A percentile compares a stretch with the other conserved stretches of the same genome.
phyloP scores from a whole-genome alignment of 257 asterid genomes.

The Cinchona pubescens region DNA sequence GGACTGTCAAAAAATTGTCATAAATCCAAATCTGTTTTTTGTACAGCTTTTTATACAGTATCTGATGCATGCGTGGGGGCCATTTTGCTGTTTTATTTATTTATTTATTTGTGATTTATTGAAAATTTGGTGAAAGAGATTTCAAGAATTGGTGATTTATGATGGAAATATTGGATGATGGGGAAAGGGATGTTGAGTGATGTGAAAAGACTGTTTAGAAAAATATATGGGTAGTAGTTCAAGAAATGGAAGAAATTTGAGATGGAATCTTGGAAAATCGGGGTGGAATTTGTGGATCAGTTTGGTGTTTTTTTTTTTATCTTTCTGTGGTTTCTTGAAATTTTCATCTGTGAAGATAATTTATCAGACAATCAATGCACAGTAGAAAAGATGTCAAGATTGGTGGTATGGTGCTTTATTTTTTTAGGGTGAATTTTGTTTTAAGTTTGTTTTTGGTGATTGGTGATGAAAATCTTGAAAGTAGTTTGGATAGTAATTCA shows the following conservation, averaged over 20 bases:
- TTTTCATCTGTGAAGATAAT: neutral
- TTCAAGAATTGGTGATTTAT: no score
- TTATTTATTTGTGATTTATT: neutral
- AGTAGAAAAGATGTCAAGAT: neutral
- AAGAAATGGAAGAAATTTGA: no score
- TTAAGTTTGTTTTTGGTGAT: neutral
- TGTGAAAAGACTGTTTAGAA: no score
- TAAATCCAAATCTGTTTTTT: neutral
- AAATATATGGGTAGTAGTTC: no score
- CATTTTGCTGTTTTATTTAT: neutral
- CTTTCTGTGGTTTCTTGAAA: neutral
- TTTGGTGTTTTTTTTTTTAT: neutral
- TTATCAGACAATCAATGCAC: conserved; percentile 1
- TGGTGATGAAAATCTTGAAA: conserved; percentile 3
- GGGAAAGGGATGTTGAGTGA: no score
- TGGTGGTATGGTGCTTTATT: neutral
- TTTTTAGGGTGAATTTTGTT: neutral
- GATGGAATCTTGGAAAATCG: no score
- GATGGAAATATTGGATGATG: no score
- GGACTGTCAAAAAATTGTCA: neutral
- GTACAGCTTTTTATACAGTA: neutral
- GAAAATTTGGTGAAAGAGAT: no score
- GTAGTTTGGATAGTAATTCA: no score
- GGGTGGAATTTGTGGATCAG: conserved; percentile 5
- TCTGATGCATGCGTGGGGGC: conserved; percentile 8